phyloP scores from a whole-genome alignment of 2,329 filamentous ascomycete species.

The Aspergillus sp. region DNA sequence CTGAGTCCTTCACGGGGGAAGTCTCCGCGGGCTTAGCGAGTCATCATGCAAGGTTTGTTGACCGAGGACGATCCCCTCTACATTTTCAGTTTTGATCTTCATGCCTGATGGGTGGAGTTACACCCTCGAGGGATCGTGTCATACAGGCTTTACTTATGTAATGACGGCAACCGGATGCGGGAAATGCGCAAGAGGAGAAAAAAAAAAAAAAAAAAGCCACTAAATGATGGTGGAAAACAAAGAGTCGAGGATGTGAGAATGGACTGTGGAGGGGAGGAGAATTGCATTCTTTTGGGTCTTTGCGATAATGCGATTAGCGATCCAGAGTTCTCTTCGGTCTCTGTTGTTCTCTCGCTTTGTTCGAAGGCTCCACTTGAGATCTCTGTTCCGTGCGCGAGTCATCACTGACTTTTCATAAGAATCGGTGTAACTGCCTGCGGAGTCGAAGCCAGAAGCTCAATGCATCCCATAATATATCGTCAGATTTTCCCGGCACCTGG shows the following conservation, averaged over 20 bases:
- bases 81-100: conserved; percentile 7
- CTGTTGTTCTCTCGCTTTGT: background rate
- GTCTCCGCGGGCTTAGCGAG: background rate
- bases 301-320: background rate
- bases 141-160: conserved; percentile 5
- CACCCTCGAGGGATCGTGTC: conserved; percentile 11
- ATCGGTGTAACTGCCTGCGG: background rate
- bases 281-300: conserved; percentile 1
- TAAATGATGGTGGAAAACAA: background rate
- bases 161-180: background rate
- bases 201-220: background rate
- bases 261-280: background rate
- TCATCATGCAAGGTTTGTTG: conserved; percentile 6
- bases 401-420: background rate
- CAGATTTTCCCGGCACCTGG: background rate
- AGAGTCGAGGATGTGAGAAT: background rate
- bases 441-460: background rate
- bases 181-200: conserved; percentile 1
- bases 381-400: background rate
- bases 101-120: conserved; percentile 7
- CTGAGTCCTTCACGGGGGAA: background rate
- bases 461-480: background rate
- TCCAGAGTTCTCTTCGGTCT: background rate
- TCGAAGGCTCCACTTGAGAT: background rate
- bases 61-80: conserved; percentile 11